These are phyloP conservation scores for Leptographium lundbergii DNA, from an alignment of 2,329 filamentous ascomycete species.

Conservation along the genomic window DNA sequence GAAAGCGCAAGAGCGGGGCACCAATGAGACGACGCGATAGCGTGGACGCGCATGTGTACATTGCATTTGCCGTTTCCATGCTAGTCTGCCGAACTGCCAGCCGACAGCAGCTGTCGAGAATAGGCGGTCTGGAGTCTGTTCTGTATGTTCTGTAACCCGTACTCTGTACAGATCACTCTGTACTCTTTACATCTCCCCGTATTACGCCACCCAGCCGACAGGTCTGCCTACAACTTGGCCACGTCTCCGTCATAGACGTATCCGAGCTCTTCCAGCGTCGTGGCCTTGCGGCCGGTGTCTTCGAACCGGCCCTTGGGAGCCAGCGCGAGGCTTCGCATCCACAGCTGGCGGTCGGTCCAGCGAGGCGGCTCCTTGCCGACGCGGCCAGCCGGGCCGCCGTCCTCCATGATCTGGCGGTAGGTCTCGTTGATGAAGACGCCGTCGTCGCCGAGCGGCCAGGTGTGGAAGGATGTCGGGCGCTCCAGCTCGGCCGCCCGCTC, in stretches of 20 bases:
- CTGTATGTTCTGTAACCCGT: background rate
- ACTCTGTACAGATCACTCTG: background rate
- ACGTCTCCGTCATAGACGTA: conserved; percentile 37
- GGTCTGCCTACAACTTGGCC: background rate
- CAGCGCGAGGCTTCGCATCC: conserved; percentile 56
- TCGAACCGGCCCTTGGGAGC: conserved; percentile 63
- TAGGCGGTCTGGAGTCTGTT: background rate
- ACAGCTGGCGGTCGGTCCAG: conserved; percentile 61
- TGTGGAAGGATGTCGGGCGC: conserved; percentile 29
- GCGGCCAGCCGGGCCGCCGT: conserved; percentile 24
- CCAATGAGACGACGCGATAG: conserved; percentile 2
- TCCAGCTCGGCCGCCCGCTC: conserved; percentile 45
- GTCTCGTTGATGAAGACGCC: conserved; percentile 57
- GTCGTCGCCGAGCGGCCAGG: conserved; percentile 44
- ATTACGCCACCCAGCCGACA: too few species aligned
- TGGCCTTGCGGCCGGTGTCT: conserved; percentile 49
- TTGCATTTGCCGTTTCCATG: background rate
- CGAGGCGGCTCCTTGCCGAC: conserved; percentile 54
- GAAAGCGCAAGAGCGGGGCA: conserved; percentile 3
- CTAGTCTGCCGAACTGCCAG: background rate
- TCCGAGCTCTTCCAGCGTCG: conserved; percentile 58
- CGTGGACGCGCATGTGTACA: background rate
- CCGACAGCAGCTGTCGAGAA: background rate
- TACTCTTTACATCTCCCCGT: too few species aligned
- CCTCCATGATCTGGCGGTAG: conserved; percentile 42